Evolutionary conservation across 2,329 filamentous ascomycete species (phyloP).

Genomic region (Sporothrix inflata): DNA sequence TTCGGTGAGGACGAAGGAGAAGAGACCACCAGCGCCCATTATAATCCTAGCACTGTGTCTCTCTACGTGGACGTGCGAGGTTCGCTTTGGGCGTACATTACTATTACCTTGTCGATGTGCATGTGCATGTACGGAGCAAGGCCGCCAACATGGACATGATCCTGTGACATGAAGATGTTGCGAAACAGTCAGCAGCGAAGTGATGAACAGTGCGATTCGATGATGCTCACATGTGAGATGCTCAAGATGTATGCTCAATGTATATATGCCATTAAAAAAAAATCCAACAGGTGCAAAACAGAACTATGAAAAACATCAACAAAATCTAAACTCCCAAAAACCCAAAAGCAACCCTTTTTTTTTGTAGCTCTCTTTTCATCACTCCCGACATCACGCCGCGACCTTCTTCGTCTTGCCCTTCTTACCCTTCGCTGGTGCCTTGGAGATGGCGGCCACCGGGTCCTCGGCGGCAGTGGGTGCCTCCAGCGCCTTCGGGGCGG

Average conservation of each 20-base stretch:
- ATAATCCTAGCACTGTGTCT: constrained; percentile 56
- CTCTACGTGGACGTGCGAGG: constrained; percentile 52
- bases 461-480: constrained; percentile 7
- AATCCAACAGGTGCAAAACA: background rate
- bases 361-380: background rate
- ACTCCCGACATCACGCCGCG: constrained; percentile 32
- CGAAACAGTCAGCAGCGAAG: background rate
- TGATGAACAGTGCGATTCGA: background rate
- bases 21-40: constrained; percentile 51
- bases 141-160: background rate
- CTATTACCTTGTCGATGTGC: background rate
- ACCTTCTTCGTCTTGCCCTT: constrained; percentile 41
- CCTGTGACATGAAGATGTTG: background rate
- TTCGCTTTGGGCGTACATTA: constrained; percentile 66
- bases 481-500: constrained; percentile 4
- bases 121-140: background rate
- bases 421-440: constrained; percentile 41
- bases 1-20: constrained; percentile 57
- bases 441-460: constrained; percentile 35
- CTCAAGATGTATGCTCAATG: no score
- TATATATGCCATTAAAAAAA: background rate
- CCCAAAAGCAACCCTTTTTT: constrained; percentile 20
- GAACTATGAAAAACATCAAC: background rate
- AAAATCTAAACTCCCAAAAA: constrained; percentile 20
- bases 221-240: background rate